phyloP scores from a whole-genome alignment of 2,329 filamentous ascomycete genomes.

The Esteya vermicola region DNA sequence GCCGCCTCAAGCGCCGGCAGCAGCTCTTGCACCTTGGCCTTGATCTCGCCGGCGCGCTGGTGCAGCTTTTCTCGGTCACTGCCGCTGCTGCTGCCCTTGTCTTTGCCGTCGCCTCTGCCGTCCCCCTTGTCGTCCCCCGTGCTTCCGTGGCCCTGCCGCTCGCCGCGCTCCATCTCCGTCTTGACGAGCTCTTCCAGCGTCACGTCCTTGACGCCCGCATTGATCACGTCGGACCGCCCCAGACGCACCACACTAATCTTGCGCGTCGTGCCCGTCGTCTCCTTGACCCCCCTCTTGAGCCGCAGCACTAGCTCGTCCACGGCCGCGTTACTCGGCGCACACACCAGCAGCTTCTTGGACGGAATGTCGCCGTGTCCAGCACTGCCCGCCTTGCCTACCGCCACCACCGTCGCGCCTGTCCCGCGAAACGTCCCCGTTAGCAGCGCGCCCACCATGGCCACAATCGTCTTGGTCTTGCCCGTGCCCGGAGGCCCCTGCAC shows the following conservation, averaged over 20 bases:
- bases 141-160: constrained; percentile 19
- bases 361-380: constrained; percentile 18
- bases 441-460: constrained; percentile 86
- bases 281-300: constrained; percentile 76
- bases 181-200: constrained; percentile 87
- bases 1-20: constrained; percentile 57
- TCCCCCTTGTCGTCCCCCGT: constrained; percentile 2
- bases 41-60: constrained; percentile 54
- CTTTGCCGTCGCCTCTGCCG: background rate
- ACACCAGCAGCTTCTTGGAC: constrained; percentile 81
- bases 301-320: constrained; percentile 92
- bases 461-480: constrained; percentile 96
- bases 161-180: constrained; percentile 39
- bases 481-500: constrained; percentile 94
- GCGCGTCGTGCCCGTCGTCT: constrained; percentile 53
- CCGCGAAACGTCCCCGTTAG: constrained; percentile 42
- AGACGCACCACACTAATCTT: constrained; percentile 81
- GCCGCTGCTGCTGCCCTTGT: constrained; percentile 25
- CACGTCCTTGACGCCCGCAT: constrained; percentile 74
- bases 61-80: constrained; percentile 39
- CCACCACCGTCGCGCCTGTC: constrained; percentile 27
- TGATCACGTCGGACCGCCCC: constrained; percentile 85
- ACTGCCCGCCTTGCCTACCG: constrained; percentile 24
- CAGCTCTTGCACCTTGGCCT: constrained; percentile 58
- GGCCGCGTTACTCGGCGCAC: constrained; percentile 95